Evolutionary conservation across 352 stramenopile species (phyloP).

Genomic region (Phytopythium vexans): DNA sequence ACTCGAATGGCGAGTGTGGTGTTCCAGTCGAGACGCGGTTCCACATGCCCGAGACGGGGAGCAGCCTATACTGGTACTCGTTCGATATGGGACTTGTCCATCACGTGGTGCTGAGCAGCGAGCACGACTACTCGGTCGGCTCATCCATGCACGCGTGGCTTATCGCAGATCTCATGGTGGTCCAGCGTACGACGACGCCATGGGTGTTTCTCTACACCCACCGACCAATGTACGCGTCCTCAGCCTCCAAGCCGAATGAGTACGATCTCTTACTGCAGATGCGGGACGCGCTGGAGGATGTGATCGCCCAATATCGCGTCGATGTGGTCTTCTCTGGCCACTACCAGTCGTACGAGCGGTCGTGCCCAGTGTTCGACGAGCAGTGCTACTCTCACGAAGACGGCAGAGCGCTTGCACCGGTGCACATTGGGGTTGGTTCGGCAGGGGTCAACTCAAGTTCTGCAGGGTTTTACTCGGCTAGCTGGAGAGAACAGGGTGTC

Average conservation of each 20-base stretch:
- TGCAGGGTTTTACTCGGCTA: constrained; percentile 31
- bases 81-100: constrained; percentile 49
- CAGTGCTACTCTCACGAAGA: constrained; percentile 28
- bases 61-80: constrained; percentile 63
- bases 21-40: constrained; percentile 74
- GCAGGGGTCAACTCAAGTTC: constrained; percentile 35
- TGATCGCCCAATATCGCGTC: constrained; percentile 46
- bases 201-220: constrained; percentile 67
- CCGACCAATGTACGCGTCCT: constrained; percentile 56
- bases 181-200: constrained; percentile 48
- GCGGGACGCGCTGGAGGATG: constrained; percentile 39
- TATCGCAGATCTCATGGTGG: constrained; percentile 37
- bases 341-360: constrained; percentile 64
- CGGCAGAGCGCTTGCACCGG: constrained; percentile 37
- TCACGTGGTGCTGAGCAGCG: constrained; percentile 46
- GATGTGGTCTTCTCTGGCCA: constrained; percentile 61
- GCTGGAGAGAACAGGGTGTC: constrained; percentile 29
- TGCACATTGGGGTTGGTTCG: constrained; percentile 56
- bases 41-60: constrained; percentile 62
- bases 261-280: constrained; percentile 40
- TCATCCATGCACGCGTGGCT: constrained; percentile 53
- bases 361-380: constrained; percentile 49
- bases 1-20: constrained; percentile 84
- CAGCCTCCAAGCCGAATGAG: constrained; percentile 24
- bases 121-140: constrained; percentile 48